Conservation (phyloP, 345 rosid genomes). For the Lagerstroemia speciosa region DNA sequence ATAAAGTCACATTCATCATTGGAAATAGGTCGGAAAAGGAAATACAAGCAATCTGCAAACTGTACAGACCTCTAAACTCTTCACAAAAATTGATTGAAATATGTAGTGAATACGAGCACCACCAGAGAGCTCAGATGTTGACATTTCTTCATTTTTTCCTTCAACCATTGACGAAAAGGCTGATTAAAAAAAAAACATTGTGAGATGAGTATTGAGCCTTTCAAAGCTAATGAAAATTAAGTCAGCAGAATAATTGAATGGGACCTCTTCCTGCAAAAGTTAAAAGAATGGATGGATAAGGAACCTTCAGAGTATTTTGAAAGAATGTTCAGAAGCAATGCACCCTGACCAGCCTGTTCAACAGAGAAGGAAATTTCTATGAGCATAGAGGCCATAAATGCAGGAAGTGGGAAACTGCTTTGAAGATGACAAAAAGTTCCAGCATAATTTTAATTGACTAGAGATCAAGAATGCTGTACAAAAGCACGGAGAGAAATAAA, state of each 20-base stretch:
- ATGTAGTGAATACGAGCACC: slow-evolving; percentile 92
- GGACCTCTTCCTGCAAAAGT: background rate
- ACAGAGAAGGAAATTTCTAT: slow-evolving; percentile 10
- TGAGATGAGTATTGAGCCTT: background rate
- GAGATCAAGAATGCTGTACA: too few relatives aligned
- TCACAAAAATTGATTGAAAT: slow-evolving; percentile 83
- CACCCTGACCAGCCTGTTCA: slow-evolving; percentile 85
- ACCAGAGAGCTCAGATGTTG: slow-evolving; percentile 82
- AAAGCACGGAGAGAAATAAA: background rate
- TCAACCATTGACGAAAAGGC: slow-evolving; percentile 82
- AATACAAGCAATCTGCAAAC: background rate
- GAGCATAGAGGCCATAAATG: background rate
- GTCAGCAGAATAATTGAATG: background rate
- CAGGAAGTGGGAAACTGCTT: background rate
- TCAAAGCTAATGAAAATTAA: background rate
- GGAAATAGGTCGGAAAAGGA: background rate
- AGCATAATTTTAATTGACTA: background rate
- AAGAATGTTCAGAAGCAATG: slow-evolving; percentile 81
- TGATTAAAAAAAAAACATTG: slow-evolving; percentile 16
- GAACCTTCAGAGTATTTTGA: slow-evolving; percentile 90
- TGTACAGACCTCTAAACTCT: slow-evolving; percentile 70
- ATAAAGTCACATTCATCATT: background rate
- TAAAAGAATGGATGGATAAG: background rate
- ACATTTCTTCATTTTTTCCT: slow-evolving; percentile 92
- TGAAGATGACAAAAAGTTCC: background rate